A percentile compares a stretch with the other conserved stretches of the same genome.
Conservation (phyloP, 2,329 filamentous ascomycete species). For the Trichoderma endophyticum region DNA sequence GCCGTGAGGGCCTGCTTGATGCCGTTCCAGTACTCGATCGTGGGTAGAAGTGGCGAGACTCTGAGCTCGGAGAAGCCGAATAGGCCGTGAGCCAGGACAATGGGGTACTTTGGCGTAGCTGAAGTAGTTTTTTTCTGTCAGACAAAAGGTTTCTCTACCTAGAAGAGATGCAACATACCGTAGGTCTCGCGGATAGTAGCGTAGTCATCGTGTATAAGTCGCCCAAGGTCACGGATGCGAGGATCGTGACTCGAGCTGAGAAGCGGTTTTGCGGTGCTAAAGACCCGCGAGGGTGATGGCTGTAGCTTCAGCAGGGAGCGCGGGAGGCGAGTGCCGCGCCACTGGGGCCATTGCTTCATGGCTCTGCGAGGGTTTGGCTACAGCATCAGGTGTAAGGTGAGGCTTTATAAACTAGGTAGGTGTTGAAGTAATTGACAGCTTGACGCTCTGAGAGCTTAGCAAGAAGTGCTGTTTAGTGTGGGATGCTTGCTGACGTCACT, state of each 20-base stretch:
- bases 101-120: slow-evolving; percentile 58
- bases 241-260: slow-evolving; percentile 32
- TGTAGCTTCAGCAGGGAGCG: slow-evolving; percentile 10
- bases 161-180: slow-evolving; percentile 31
- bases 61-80: slow-evolving; percentile 61
- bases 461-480: background rate
- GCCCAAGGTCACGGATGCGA: slow-evolving; percentile 40
- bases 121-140: background rate
- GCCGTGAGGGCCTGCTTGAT: slow-evolving; percentile 56
- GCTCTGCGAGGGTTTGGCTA: background rate
- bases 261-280: slow-evolving; percentile 3
- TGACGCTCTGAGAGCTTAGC: background rate
- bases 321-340: background rate
- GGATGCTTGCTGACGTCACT: slow-evolving; percentile 19
- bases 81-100: slow-evolving; percentile 64
- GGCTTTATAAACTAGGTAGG: background rate
- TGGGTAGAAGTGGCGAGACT: slow-evolving; percentile 50
- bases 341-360: slow-evolving; percentile 15
- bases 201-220: slow-evolving; percentile 46
- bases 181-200: slow-evolving; percentile 44
- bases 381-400: background rate
- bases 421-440: background rate
- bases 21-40: slow-evolving; percentile 63
- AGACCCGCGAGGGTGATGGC: background rate
- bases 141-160: background rate